Base-by-base conservation (phyloP, 2,329 filamentous ascomycete species). In the Venturia nashicola region DNA sequence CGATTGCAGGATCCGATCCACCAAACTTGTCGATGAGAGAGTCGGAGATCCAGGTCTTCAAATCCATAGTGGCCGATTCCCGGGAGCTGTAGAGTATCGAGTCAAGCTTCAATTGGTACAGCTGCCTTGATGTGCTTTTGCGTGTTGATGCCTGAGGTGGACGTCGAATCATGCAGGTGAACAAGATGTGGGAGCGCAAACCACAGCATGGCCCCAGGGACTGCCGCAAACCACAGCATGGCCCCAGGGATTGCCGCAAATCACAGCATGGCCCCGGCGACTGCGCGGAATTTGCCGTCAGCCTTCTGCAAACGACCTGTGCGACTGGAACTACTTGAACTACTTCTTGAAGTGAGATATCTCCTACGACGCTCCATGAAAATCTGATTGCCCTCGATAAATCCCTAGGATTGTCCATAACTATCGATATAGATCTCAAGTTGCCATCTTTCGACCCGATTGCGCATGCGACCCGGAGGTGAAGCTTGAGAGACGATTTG, bases 1-100 rank as follows among this genome's bases (percentile, higher is more conserved):
- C 73, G 61, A 82, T 76, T 61, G 82, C 83, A 43, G 78, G 74
- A 66, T 84, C 82, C 46, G 81, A 82, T 59, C 78, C 82, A 66
- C 81, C 82, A 44, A 81, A 79, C 61, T 84, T 75, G 65, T 77
- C 78, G 67, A 81, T 75, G 64, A 82, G 75, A 64, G 79, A 77
- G 69, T 82, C 80, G 61, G 79, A 81, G 62, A 76, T 72, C 63
- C 70, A 76, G 5, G 69, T 72, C 42, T 71, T 70, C 44, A 72
- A 65, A 62, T 75, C 73, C 74, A 76, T 75, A 66, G 39, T 62
- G 61, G 51, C 14, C 11, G 27, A 27, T 27, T 27, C 40, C 40
- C 40, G 44, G 7, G 2, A 20, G 27, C 27, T 27, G 27, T 4
- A 27, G 27, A 27, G 27, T 27, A 46, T 46, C 44, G n/a, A 46